Evolutionary conservation across 495 filamentous ascomycete genomes (phyloP), one percentile per base, ranked within the genome.

Genomic region (Sordaria brevicollis): DNA sequence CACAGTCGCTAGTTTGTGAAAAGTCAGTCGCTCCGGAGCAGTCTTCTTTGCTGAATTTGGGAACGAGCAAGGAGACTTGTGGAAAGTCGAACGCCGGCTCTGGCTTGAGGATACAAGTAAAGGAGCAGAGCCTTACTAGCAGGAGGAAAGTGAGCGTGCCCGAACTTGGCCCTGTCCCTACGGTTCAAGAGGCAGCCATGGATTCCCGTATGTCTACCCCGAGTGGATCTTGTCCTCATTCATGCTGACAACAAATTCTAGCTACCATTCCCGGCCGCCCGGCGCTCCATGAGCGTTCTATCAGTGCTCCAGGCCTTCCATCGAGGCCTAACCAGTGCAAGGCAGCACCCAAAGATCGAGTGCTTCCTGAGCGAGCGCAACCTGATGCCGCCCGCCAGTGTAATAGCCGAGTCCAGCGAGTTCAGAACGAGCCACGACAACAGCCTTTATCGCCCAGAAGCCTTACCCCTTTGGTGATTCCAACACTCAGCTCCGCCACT

Each of bases 261-360:
- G 90, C 90, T 71, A 92, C 90, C 33, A 90, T 93, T 69, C 90
- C 90, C 36, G 90, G 89, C 35, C 86, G 88, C 36, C 88, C 87
- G 67, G 84, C 89, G 17, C 75, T 90, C 33, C 88, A 90, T 76
- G 88, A 90, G 78, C 83, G 89, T 72, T 90, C 89, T 38, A 86
- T 84, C 71, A 90, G 88, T 76, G 86, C 88, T 39, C 89, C 89
- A 34, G 86, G 82, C 36, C 76, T 75, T 66, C 80, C 78, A 54
- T 85, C 84, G 83, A 81, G 83, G 62, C 77, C 80, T 39, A 79
- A 81, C 67, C 77, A 87, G 41, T 71, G 67, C 68, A 76, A 79
- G 70, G 62, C 73, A 1, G 68, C 73, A 13, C 74, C 78, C 21
- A 79, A 75, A 62, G 66, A 78, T 38, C 76, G 77, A 38, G 68